Evolutionary conservation across 2,329 filamentous ascomycete species (phyloP).

Genomic region (Neofusicoccum laricinum): DNA sequence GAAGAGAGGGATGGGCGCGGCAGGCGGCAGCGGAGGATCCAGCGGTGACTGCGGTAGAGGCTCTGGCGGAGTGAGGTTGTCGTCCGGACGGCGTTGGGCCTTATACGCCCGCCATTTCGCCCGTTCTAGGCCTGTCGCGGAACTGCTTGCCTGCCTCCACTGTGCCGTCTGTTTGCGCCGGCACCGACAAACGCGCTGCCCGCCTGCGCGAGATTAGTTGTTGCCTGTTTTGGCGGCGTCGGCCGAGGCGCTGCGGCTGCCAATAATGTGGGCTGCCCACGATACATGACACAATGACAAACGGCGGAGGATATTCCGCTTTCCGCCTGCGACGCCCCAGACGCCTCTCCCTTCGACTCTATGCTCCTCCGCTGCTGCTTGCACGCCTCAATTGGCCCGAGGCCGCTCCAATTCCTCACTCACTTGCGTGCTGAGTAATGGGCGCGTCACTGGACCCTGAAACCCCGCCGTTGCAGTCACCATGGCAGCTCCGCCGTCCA

Average conservation of each 20-base stretch:
- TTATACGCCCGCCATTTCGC: neutral
- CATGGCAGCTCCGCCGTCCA: constrained; percentile 5
- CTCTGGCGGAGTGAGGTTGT: neutral
- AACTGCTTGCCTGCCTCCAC: neutral
- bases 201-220: neutral
- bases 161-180: neutral
- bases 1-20: neutral
- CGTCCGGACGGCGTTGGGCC: neutral
- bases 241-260: neutral
- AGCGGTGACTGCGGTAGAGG: neutral
- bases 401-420: neutral
- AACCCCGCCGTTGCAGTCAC: neutral
- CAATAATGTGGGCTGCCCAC: neutral
- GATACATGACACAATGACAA: neutral
- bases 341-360: neutral
- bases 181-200: neutral
- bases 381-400: neutral
- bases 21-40: neutral
- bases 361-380: neutral
- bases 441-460: neutral
- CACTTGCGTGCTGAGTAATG: neutral
- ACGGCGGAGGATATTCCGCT: neutral
- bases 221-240: neutral
- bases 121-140: constrained; percentile 3
- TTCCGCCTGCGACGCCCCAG: neutral